Evolutionary conservation across 2,329 filamentous ascomycete genomes (phyloP).

Genomic region (Phialophora expanda): DNA sequence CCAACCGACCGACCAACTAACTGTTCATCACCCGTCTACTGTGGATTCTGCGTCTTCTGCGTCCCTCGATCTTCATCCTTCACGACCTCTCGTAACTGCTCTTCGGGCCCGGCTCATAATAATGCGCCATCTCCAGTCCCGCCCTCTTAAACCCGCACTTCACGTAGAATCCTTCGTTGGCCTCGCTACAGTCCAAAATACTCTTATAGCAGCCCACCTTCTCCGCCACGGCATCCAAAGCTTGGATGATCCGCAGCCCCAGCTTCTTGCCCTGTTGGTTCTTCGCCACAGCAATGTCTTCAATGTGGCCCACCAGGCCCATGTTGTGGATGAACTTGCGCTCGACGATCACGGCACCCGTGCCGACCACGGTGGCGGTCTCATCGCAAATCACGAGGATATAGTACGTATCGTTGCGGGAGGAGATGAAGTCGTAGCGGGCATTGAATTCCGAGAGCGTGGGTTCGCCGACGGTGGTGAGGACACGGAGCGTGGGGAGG

Average conservation of each 20-base stretch:
- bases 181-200: slow-evolving; percentile 94
- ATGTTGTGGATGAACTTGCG: slow-evolving; percentile 68
- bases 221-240: slow-evolving; percentile 84
- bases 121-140: slow-evolving; percentile 95
- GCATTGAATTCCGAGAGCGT: slow-evolving; percentile 73
- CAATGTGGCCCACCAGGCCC: slow-evolving; percentile 85
- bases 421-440: slow-evolving; percentile 80
- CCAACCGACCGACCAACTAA: not conserved
- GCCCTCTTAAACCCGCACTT: slow-evolving; percentile 95
- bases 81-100: slow-evolving; percentile 23
- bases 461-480: slow-evolving; percentile 92
- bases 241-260: slow-evolving; percentile 89
- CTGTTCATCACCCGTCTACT: not conserved
- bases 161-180: slow-evolving; percentile 96
- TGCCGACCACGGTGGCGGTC: slow-evolving; percentile 76
- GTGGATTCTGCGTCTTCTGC: not conserved
- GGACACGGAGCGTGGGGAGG: slow-evolving; percentile 85
- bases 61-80: not conserved
- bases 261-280: slow-evolving; percentile 98
- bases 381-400: slow-evolving; percentile 83
- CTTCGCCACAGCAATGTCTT: slow-evolving; percentile 94
- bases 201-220: slow-evolving; percentile 95
- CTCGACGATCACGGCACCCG: slow-evolving; percentile 88
- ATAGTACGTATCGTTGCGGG: slow-evolving; percentile 79
- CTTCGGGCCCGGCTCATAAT: slow-evolving; percentile 60